Percentiles rank a stretch among this genome's conserved stretches.
These are phyloP conservation scores for Mikania micrantha DNA, from an alignment of 129 eudicot genomes.

Conservation along the genomic window DNA sequence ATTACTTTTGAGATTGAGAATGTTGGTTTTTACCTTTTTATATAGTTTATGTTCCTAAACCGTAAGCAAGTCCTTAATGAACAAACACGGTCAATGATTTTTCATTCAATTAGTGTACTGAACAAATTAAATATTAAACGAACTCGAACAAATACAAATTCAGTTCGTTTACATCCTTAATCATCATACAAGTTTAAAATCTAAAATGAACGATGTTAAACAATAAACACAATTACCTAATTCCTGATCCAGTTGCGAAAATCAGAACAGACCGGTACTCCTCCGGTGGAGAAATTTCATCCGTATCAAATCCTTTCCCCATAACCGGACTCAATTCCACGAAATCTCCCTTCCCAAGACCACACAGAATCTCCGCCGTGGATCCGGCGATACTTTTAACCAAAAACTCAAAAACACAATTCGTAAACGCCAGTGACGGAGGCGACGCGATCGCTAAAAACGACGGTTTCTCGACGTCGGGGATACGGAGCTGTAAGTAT, in stretches of 20 bases:
- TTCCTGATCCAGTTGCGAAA: conserved; percentile 95
- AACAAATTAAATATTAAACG: too few relatives aligned
- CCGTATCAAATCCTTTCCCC: conserved; percentile 66
- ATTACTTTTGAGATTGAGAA: too few relatives aligned
- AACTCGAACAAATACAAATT: too few relatives aligned
- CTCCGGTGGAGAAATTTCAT: conserved; percentile 56
- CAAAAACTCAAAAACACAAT: conserved; percentile 71
- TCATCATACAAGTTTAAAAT: background rate
- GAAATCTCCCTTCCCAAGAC: conserved; percentile 60
- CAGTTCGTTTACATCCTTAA: too few relatives aligned
- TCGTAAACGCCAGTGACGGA: conserved; percentile 45
- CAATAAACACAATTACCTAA: conserved; percentile 45
- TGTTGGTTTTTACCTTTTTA: too few relatives aligned
- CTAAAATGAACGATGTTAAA: background rate
- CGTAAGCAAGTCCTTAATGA: too few relatives aligned
- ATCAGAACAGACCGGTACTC: conserved; percentile 57
- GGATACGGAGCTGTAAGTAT: conserved; percentile 71
- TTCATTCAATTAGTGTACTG: too few relatives aligned
- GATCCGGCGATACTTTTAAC: conserved; percentile 75
- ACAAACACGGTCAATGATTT: too few relatives aligned
- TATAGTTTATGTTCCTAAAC: too few relatives aligned
- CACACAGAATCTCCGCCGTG: conserved; percentile 84
- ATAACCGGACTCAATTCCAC: conserved; percentile 66
- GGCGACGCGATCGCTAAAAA: conserved; percentile 92
- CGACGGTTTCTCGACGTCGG: conserved; percentile 46